Base-by-base conservation (phyloP, 345 rosid genomes). In the Camelina neglecta region DNA sequence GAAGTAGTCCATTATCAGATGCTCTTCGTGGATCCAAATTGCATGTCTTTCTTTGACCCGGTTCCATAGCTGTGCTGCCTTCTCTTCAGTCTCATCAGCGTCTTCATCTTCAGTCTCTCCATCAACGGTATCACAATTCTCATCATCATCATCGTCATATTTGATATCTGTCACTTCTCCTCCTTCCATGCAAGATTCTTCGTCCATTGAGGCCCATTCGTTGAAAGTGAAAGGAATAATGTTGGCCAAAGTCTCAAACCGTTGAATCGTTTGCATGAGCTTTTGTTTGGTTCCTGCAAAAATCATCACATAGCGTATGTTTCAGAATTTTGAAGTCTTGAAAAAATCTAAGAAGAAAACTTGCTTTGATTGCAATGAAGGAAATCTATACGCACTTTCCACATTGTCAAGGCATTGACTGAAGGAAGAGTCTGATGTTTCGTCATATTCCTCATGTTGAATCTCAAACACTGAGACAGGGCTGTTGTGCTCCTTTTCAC, bases 391-490 rank as follows among this genome's bases (percentile, higher is more conserved):
- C 89, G 31, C 77, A 85, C 89, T 82, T 65, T 75, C 83, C 73
- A 77, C 60, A 45, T 74, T 54, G 57, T 77, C 81, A 75, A 79
- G 86, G 75, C 74, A 81, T 79, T 73, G 86, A 67, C 75, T 44
- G 61, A 75, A 72, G 53, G 83, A 83, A 21, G 85, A 80, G 23
- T 68, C 70, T 20, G 82, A 80, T 21, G 73, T 69, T 68, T 76
- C 84, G 18, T 80, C 86, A 41, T 83, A 79, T 75, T 82, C 88
- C 55, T 79, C 84, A 29, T 71, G 80, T 47, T 78, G 79, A 21
- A 78, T 74, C 60, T 85, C 87, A 53, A 83, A 77, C 15, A 81
- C 89, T 2, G 89, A 85, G 71, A 85, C 67, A 6, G 96, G 92
- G 67, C 87, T 86, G 21, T 58, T 71, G 10, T 75, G 85, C 24